Evolutionary conservation across 2,329 filamentous ascomycete genomes (phyloP), one percentile per base, ranked within the genome.

Genomic region (Hymenoscyphus scutula): DNA sequence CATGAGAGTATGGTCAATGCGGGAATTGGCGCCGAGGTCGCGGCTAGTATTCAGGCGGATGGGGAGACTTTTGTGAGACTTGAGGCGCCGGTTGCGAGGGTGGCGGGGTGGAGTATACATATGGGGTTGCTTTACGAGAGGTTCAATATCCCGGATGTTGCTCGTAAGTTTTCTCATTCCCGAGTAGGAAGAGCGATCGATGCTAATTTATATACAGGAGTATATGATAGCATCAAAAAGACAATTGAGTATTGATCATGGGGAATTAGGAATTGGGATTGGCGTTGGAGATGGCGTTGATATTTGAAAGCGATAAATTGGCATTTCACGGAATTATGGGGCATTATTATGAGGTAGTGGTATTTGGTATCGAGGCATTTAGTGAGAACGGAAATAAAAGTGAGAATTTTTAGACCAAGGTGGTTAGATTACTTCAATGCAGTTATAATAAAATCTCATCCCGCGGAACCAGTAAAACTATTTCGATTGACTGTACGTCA

Each of bases 1-100:
- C 89, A 91, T 71, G 89, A 91, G 73, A 89, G 87, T 63, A 90
- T 90, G 86, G 80, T 88, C 65, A 90, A 90, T 71, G 87, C 87
- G 13, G 89, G 89, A 19, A 84, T 91, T 17, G 89, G 89, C 13
- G 88, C 89, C 1, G 88, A 91, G 68, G 83, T 91, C 5, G 87
- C 89, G 11, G 87, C 88, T 1, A 89, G 86, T 7, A 86, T 91
- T 48, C 88, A 91, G 72, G 87, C 89, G 64, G 73, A 75, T 59
- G 71, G 71, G 53, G 81, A 81, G 30, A 87, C 87, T 1, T 91
- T 91, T 69, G 74, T 90, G 65, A 80, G 82, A 7, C 73, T 91
- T 4, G 88, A 91, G 67, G 88, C 89, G 2, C 89, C 89, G 0
- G 86, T 91, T 1, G 84, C 85, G 72, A 81, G 89, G 64, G 84